Percentiles rank a stretch among this genome's conserved stretches.
Conservation (phyloP, 257 asterid genomes). For the Gardenia jasminoides region DNA sequence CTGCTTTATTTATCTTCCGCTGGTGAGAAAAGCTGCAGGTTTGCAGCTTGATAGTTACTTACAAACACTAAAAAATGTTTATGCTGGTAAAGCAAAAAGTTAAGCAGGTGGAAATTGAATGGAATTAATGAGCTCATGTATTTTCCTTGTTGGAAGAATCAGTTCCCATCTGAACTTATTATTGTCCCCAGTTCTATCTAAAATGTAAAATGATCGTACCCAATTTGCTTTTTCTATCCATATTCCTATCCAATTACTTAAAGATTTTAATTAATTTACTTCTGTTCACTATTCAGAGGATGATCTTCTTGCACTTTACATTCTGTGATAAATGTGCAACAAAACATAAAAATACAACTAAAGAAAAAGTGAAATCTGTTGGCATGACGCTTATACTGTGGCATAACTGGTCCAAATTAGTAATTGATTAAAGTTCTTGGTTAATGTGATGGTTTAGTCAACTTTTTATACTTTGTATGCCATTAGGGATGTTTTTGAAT, state of each 20-base stretch:
- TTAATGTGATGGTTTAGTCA: too few relatives aligned
- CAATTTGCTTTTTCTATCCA: background rate
- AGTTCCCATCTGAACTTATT: background rate
- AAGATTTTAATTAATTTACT: background rate
- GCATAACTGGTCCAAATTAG: too few relatives aligned
- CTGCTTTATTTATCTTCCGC: conserved; percentile 15
- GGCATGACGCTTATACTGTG: too few relatives aligned
- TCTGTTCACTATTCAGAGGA: too few relatives aligned
- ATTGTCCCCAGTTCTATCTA: background rate
- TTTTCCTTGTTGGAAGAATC: background rate
- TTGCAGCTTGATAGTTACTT: background rate
- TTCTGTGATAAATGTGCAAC: too few relatives aligned
- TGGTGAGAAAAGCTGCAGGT: background rate
- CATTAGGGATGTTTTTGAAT: too few relatives aligned
- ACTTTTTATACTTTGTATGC: too few relatives aligned
- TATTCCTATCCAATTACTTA: background rate
- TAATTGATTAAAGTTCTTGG: too few relatives aligned
- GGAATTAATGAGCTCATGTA: background rate
- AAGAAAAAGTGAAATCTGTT: too few relatives aligned
- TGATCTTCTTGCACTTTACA: too few relatives aligned
- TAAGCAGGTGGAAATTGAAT: background rate
- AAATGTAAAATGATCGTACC: background rate
- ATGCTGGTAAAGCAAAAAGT: background rate
- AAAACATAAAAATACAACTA: too few relatives aligned
- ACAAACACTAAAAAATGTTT: background rate